Base-by-base conservation (phyloP, 345 rosid genomes). In the Pelargonium nanum region DNA sequence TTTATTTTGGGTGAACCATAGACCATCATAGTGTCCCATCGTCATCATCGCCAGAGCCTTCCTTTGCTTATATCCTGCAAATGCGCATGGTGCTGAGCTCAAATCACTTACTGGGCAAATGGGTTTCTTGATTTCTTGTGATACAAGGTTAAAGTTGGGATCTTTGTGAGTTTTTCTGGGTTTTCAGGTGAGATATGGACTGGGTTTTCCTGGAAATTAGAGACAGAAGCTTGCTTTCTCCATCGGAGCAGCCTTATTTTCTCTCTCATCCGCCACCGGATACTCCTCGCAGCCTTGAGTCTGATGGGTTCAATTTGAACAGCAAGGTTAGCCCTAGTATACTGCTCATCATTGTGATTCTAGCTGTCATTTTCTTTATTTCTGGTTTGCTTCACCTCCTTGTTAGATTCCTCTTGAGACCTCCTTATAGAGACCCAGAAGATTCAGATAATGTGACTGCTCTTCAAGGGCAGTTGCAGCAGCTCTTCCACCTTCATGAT, bases 401-500 rank as follows among this genome's bases (percentile, higher is more conserved):
- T 9, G 81, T 87, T 22, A 79, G 97, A 74, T 81, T 84, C 68
- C 84, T 93, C 15, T 63, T 80, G 68, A 84, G 92, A 71, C 87
- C 94, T 20, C 61, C 76, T 1, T 73, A 8, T 59, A 80, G 95
- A 69, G 88, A 84, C 53, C 75, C 83, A 26, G 96, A 87, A 26
- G 97, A 89, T 28, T 61, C 67, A 10, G 81, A 75, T 55, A 74
- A 70, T 63, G 91, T 79, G 34, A 89, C 97, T 58, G 92, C 89
- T 61, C 85, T 93, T 70, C 96, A 93, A 74, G 99, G 99, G 48
- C 99, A 85, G 71, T 77, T 93, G 68, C 99, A 87, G 69, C 99
- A 93, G 66, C 89, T 93, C 13, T 93, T 93, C 65, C 92, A 90
- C 53, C 90, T 93, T 51, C 99, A 93, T 59, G 99, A 93, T 70